Evolutionary conservation across 1,284 basidiomycete genomes (phyloP), one percentile per base, ranked within the genome.

Genomic region (Cryptococcus neoformans): DNA sequence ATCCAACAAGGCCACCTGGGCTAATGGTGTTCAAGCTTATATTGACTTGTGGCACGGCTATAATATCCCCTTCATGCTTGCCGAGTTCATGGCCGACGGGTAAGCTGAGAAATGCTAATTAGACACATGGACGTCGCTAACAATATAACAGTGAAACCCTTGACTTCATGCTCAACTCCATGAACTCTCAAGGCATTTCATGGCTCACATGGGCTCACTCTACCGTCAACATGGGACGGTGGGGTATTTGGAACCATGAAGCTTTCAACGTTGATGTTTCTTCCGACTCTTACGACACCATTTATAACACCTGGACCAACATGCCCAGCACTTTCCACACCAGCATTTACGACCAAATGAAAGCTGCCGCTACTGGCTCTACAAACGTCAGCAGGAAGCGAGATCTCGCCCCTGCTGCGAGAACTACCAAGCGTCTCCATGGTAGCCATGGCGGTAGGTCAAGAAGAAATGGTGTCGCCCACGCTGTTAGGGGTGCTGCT

Each of bases 11-110:
- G 53, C 56, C 21, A 54, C 60, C 40, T 68, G 55, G 55, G 48
- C 54, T 38, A 57, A 56, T 41, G 58, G 59, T 39, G 56, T 61
- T 21, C 51, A 55, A 11, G 49, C 52, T 12, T 61, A 65, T 49
- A 61, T 68, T 44, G 53, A 60, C 59, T 55, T 40, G 6, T 69
- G 64, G 62, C 60, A 53, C 44, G 47, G 53, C 17, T 64, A 57
- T 42, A 54, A 57, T 45, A 65, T 72, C 54, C 69, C 69, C 9
- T 64, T 56, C 37, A 64, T 68, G 48, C 57, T 70, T 16, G 68
- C 65, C 35, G 69, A 72, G 51, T 69, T 68, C 64, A 72, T 72
- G 69, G 68, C 68, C n/a, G 59, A 61, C 41, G 56, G 54, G 47
- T 50, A 37, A 55, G 49, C 50, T 16, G 45, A 9, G 37, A 17